Evolutionary conservation across 495 filamentous ascomycete genomes (phyloP).

Genomic region (Staphylotrichum tortipilum): DNA sequence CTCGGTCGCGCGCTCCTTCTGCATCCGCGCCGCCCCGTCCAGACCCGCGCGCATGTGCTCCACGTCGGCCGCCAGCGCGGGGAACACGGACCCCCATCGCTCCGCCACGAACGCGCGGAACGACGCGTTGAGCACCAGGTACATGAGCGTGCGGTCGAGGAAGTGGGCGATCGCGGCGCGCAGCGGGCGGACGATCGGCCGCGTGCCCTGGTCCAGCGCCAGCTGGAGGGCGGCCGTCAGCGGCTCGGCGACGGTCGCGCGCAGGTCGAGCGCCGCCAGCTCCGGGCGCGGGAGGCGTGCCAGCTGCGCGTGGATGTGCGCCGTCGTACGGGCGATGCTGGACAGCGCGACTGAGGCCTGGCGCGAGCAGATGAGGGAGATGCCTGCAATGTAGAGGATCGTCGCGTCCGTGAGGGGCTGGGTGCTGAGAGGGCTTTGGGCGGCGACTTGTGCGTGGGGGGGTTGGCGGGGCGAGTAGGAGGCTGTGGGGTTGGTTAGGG

Average conservation of each 20-base stretch:
- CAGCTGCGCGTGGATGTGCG: too few species aligned
- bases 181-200: neutral
- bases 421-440: constrained; percentile 1
- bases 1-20: too few species aligned
- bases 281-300: too few species aligned
- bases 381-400: constrained; percentile 15
- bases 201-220: constrained; percentile 10
- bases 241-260: constrained; percentile 5
- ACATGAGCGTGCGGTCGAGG: constrained; percentile 8
- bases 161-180: constrained; percentile 14
- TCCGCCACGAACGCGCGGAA: constrained; percentile 5
- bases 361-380: neutral
- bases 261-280: constrained; percentile 6
- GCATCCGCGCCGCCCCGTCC: too few species aligned
- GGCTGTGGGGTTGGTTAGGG: neutral
- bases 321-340: too few species aligned
- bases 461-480: neutral
- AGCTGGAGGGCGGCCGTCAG: constrained; percentile 6
- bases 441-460: neutral
- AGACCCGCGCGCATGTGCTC: too few species aligned
- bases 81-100: constrained; percentile 1
- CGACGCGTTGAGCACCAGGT: constrained; percentile 7
- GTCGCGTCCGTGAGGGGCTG: constrained; percentile 1
- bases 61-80: constrained; percentile 4
- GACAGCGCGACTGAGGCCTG: constrained; percentile 8